Base-by-base conservation (phyloP, 345 rosid species). In the Garcia nutans region DNA sequence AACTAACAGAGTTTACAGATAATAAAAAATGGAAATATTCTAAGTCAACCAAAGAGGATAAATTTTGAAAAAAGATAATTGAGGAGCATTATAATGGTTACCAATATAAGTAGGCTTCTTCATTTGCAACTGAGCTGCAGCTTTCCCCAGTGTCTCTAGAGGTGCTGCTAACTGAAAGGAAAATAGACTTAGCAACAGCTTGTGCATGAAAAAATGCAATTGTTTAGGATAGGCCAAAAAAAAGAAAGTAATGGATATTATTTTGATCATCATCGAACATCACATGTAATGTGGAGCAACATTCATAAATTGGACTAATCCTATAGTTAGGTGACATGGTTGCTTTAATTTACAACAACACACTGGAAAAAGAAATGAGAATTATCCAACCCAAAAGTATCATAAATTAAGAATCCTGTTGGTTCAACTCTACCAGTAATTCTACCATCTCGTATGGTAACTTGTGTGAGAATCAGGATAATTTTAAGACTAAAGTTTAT, bases 61-160 rank as follows among this genome's bases (percentile, higher is more conserved):
- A 1, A 54, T 4, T 8, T n/a, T n/a, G n/a, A n/a, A n/a, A 10
- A 26, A 42, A 26, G 69, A 17, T 37, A 68, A 65, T 10, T 6
- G 59, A 37, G 16, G 42, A 69, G 70, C 72, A 59, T 20, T 56
- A 63, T 13, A 69, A 60, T 24, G 68, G 60, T 63, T 80, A 90
- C 97, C 99, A 19, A 95, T 88, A 77, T 79, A 85, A 80, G 97
- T 93, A 65, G 89, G 91, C 80, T 93, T 93, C 84, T 86, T 92
- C 87, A 93, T 86, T 68, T 80, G 89, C 89, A 93, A 80, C 80
- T 88, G 82, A 3, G 94, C 88, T 42, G 97, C 99, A 71, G 92
- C 91, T 79, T 76, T 85, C 54, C 97, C 96, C 60, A 93, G 72
- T 31, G 83, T 84, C 81, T 88, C 87, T 80, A 73, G 65, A 49